A percentile compares a stretch with the other conserved stretches of the same genome.
Evolutionary conservation across 2,329 filamentous ascomycete genomes (phyloP).

Genomic region (Cladosporium sp.): DNA sequence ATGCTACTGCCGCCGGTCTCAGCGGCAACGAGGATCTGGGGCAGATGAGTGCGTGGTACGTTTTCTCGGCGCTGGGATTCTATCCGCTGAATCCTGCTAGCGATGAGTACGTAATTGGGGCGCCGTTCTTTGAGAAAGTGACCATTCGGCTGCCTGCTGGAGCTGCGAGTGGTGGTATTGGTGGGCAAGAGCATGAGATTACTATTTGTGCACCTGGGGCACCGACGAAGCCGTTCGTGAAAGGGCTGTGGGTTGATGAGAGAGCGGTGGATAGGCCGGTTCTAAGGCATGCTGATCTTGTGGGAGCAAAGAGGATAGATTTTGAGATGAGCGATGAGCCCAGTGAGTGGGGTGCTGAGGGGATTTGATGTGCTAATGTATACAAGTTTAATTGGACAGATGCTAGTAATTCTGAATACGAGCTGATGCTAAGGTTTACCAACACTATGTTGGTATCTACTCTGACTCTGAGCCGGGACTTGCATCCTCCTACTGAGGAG

Average conservation of each 20-base stretch:
- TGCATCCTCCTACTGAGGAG: background rate
- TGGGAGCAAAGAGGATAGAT: slow-evolving; percentile 41
- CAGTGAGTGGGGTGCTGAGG: slow-evolving; percentile 36
- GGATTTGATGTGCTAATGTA: background rate
- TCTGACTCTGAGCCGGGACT: background rate
- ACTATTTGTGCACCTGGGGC: slow-evolving; percentile 46
- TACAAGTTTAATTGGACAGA: background rate
- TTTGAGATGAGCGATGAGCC: slow-evolving; percentile 49
- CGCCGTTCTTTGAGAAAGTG: slow-evolving; percentile 50
- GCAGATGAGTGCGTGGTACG: slow-evolving; percentile 54
- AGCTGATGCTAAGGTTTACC: too few species aligned
- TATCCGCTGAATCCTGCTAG: slow-evolving; percentile 50
- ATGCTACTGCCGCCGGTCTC: slow-evolving; percentile 48
- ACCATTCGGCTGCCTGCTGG: slow-evolving; percentile 41
- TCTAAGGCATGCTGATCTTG: slow-evolving; percentile 44
- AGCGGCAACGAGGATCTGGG: slow-evolving; percentile 53
- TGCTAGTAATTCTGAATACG: background rate
- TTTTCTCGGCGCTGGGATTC: slow-evolving; percentile 51
- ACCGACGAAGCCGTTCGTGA: slow-evolving; percentile 43
- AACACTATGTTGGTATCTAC: background rate
- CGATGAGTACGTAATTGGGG: slow-evolving; percentile 48
- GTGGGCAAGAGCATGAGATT: slow-evolving; percentile 32
- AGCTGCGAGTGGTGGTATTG: slow-evolving; percentile 32
- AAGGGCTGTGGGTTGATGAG: slow-evolving; percentile 45
- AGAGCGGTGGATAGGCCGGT: slow-evolving; percentile 36